A percentile compares a stretch with the other conserved stretches of the same genome.
Evolutionary conservation across 2,329 filamentous ascomycete genomes (phyloP).

Genomic region (Aureobasidium sp.): DNA sequence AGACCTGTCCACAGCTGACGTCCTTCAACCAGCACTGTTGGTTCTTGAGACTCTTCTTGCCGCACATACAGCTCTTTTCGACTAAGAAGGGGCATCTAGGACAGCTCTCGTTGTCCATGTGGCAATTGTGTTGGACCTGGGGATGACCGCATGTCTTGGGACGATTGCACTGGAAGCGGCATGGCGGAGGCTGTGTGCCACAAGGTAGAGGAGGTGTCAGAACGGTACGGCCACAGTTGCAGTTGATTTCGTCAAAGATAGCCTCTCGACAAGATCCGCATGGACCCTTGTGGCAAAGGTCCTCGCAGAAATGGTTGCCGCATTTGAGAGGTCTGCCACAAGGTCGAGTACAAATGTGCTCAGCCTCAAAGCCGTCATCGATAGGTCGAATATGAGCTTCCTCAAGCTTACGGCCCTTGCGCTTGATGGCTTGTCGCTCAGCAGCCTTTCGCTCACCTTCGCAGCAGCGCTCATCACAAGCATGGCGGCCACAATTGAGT

Average conservation of each 20-base stretch:
- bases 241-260: slow-evolving; percentile 84
- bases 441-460: slow-evolving; percentile 74
- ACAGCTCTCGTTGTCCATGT: slow-evolving; percentile 67
- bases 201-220: slow-evolving; percentile 84
- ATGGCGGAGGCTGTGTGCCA: slow-evolving; percentile 77
- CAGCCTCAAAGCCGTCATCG: slow-evolving; percentile 67
- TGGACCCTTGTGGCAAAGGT: slow-evolving; percentile 82
- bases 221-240: slow-evolving; percentile 77
- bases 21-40: slow-evolving; percentile 86
- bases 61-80: slow-evolving; percentile 79
- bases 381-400: slow-evolving; percentile 37
- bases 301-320: slow-evolving; percentile 72
- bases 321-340: slow-evolving; percentile 83
- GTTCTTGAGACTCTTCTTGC: slow-evolving; percentile 77
- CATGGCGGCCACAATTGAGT: slow-evolving; percentile 82
- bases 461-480: slow-evolving; percentile 82
- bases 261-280: slow-evolving; percentile 83
- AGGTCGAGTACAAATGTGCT: slow-evolving; percentile 81
- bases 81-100: slow-evolving; percentile 89
- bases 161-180: slow-evolving; percentile 68
- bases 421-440: slow-evolving; percentile 66
- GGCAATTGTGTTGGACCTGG: slow-evolving; percentile 74
- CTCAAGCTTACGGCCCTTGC: slow-evolving; percentile 56
- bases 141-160: slow-evolving; percentile 76
- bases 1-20: slow-evolving; percentile 72